Evolutionary conservation across 306 rosid species (phyloP).

Genomic region (Quercus rubra): DNA sequence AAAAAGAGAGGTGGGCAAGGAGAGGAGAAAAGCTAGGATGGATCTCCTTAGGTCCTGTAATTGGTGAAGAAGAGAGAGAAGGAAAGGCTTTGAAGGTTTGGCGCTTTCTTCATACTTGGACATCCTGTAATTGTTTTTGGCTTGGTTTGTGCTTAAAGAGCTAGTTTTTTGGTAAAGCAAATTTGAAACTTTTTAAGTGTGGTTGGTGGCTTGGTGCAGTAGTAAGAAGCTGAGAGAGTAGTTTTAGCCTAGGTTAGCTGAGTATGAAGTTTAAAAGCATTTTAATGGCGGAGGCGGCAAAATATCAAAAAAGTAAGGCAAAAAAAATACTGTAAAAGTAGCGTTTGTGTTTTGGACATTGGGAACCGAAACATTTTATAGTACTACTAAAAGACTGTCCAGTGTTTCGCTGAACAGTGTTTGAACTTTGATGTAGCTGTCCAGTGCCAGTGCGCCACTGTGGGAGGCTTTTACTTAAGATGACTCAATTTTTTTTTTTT

Average conservation of each 20-base stretch:
- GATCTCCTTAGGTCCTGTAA: slow-evolving; percentile 38
- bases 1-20: slow-evolving; percentile 51
- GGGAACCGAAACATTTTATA: slow-evolving; percentile 13
- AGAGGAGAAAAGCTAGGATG: slow-evolving; percentile 32
- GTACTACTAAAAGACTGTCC: too few species aligned
- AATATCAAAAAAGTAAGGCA: background rate
- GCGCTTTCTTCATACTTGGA: slow-evolving; percentile 12
- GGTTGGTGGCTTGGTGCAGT: background rate
- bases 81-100: slow-evolving; percentile 12
- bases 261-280: slow-evolving; percentile 6
- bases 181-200: background rate
- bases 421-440: too few species aligned
- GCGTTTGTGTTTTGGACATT: background rate
- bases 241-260: background rate
- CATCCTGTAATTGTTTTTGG: background rate
- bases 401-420: too few species aligned
- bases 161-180: background rate
- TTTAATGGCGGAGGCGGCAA: slow-evolving; percentile 41
- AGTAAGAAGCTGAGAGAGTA: background rate
- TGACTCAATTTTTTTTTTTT: background rate
- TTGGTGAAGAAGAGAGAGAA: slow-evolving; percentile 17
- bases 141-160: background rate
- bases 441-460: too few species aligned
- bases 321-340: background rate
- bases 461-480: background rate